Evolutionary conservation across 768 basidiomycete genomes (phyloP).

Genomic region (Dacryopinax spathularia): DNA sequence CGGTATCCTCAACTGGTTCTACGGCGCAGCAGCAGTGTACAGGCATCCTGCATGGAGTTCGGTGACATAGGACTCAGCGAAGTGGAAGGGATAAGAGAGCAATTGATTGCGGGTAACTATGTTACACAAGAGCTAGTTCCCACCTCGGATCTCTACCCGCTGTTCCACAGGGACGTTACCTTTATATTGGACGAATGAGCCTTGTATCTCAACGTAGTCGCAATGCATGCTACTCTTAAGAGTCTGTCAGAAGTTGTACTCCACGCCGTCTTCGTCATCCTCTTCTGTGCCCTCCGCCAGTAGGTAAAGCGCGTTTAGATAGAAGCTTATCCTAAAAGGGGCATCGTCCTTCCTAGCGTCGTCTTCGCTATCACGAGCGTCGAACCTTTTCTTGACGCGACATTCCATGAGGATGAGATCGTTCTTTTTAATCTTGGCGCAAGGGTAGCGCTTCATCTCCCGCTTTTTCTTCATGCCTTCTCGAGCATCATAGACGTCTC

Average conservation of each 20-base stretch:
- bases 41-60: no score
- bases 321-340: not conserved
- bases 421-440: not conserved
- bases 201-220: not conserved
- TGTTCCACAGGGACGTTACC: no score
- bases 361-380: not conserved
- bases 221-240: no score
- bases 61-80: no score
- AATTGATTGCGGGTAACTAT: no score
- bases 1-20: no score
- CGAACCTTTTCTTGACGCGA: not conserved
- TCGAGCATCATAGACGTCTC: not conserved
- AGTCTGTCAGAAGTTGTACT: not conserved
- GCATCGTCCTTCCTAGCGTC: not conserved
- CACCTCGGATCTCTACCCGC: no score
- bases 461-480: not conserved
- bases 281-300: not conserved
- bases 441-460: not conserved
- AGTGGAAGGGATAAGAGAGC: no score
- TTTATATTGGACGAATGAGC: not conserved
- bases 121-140: no score
- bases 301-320: not conserved
- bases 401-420: not conserved
- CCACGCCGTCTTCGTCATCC: not conserved
- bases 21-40: no score